Conservation (phyloP, 176 grass and related monocot genomes). For the Carex pumila region DNA sequence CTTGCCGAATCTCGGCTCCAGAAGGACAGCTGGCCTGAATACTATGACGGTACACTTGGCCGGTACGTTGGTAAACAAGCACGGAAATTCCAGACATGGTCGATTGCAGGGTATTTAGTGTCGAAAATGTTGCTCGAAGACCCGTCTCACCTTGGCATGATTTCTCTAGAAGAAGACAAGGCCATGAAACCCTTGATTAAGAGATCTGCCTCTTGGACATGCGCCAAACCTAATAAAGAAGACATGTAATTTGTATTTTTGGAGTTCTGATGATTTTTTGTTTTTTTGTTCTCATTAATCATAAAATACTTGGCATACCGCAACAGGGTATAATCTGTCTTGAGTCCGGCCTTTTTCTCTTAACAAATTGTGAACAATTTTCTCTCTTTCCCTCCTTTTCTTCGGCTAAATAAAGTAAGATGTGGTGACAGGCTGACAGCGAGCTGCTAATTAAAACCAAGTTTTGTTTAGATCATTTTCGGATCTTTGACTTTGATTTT, state of each 20-base stretch:
- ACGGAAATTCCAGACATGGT: slow-evolving; percentile 38
- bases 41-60: slow-evolving; percentile 33
- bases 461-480: slow-evolving; percentile 15
- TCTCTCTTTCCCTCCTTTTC: not conserved
- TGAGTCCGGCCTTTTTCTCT: not conserved
- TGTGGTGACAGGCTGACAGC: not conserved
- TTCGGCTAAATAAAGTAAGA: not conserved
- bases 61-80: slow-evolving; percentile 38
- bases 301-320: not conserved
- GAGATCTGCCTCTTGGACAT: slow-evolving; percentile 41
- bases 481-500: not conserved
- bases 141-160: slow-evolving; percentile 31
- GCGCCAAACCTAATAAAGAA: slow-evolving; percentile 21
- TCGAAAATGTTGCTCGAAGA: slow-evolving; percentile 46
- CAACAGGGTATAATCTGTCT: not conserved
- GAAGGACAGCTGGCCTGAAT: slow-evolving; percentile 34
- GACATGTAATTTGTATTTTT: not conserved
- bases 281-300: not conserved
- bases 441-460: slow-evolving; percentile 7
- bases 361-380: not conserved
- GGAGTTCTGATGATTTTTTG: not conserved
- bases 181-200: slow-evolving; percentile 34
- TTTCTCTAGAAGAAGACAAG: slow-evolving; percentile 39
- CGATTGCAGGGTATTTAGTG: slow-evolving; percentile 41
- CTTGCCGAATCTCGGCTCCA: slow-evolving; percentile 28